Conservation (phyloP, 345 rosid species). For the Aurinia saxatilis region DNA sequence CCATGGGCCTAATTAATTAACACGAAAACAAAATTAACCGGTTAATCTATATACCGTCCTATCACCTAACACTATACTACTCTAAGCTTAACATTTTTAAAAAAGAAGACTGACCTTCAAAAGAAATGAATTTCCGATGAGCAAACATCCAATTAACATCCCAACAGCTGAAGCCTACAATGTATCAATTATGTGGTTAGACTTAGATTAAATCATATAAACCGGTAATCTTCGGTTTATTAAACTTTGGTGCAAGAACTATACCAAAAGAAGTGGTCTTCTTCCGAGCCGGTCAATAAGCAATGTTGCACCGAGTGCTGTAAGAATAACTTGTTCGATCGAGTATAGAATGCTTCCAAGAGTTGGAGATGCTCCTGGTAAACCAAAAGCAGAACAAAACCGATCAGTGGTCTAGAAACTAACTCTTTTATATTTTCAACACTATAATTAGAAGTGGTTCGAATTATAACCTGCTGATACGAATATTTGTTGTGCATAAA, state of each 20-base stretch:
- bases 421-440: background rate
- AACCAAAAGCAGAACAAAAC: slow-evolving; percentile 7
- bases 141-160: slow-evolving; percentile 30
- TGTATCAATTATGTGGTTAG: background rate
- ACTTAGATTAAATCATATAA: background rate
- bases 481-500: slow-evolving; percentile 43
- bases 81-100: background rate
- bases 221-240: background rate
- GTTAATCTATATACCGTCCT: background rate
- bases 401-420: background rate
- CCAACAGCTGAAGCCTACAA: slow-evolving; percentile 40
- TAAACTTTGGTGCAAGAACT: background rate
- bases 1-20: slow-evolving; percentile 26
- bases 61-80: background rate
- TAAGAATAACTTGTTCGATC: slow-evolving; percentile 31
- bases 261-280: slow-evolving; percentile 41
- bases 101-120: slow-evolving; percentile 25
- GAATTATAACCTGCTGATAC: slow-evolving; percentile 34
- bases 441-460: background rate
- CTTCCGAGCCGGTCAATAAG: slow-evolving; percentile 42
- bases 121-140: slow-evolving; percentile 37
- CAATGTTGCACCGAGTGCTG: slow-evolving; percentile 31
- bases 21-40: background rate
- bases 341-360: slow-evolving; percentile 41
- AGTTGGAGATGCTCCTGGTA: slow-evolving; percentile 33